Base-by-base conservation (phyloP, 495 filamentous ascomycete genomes). In the Annulohypoxylon maeteangense region DNA sequence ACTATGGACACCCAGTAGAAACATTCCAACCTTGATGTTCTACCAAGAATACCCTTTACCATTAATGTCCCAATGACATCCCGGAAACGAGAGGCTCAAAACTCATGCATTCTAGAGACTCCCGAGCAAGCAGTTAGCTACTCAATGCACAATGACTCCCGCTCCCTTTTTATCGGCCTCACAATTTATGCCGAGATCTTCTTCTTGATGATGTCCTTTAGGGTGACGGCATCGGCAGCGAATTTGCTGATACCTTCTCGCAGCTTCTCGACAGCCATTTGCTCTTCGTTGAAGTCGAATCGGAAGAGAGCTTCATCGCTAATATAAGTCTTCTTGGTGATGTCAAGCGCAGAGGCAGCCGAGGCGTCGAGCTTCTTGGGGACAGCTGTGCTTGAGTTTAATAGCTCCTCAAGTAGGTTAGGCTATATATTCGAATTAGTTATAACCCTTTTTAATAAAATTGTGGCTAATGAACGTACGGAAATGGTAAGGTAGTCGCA, bases 401-500 rank as follows among this genome's bases (percentile, higher is more conserved):
- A 89, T 68, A 99, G 89, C 42, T 97, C 90, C 85, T 99, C 95
- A 36, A 99, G 89, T 50, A 98, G 91, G 81, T 91, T 92, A 78
- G 95, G 95, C 91, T 94, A 57, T 47, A 38, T 48, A 45, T 61
- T 36, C n/a, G 11, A 20, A 18, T 67, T 65, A 74, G 36, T 66
- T 20, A 18, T n/a, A 34, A 56, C 1, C 47, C n/a, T n/a, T 23
- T 1, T 14, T 1, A 7, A 53, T 18, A 20, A 1, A 32, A 32
- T 10, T 34, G 7, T 11, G n/a, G 5, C 5, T 20, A 16, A 34
- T 8, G 7, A 47, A 85, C 90, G 72, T 87, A 94, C 92, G 11
- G 95, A 92, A 82, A 99, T 99, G 77, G 95, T 99, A 70, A 99
- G 86, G 87, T 98, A 99, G 83, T 99, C 95, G 78, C 95, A 98